These are phyloP conservation scores for Friedmanniomyces simplex DNA, from an alignment of 495 filamentous ascomycete genomes.

Conservation along the genomic window DNA sequence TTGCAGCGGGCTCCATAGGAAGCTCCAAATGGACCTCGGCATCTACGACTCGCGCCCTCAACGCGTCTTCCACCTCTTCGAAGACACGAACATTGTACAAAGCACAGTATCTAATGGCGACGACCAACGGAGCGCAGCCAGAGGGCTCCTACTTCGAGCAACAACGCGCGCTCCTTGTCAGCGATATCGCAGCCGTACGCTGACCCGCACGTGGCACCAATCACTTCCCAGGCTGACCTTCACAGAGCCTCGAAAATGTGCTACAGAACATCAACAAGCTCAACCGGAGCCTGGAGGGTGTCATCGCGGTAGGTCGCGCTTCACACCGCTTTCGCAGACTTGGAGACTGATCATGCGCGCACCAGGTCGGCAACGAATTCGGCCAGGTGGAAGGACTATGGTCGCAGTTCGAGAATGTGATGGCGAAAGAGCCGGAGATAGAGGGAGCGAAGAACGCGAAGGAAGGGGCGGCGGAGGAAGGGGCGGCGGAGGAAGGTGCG, in stretches of 20 bases:
- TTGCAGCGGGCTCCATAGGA: not conserved
- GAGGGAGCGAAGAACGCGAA: slow-evolving; percentile 25
- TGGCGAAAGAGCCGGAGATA: slow-evolving; percentile 61
- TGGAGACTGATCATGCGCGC: not conserved
- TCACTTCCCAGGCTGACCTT: not conserved
- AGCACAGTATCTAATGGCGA: not conserved
- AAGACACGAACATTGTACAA: not conserved
- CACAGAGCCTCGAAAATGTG: slow-evolving; percentile 82
- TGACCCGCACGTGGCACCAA: not conserved
- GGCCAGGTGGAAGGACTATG: slow-evolving; percentile 91
- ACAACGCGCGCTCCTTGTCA: slow-evolving; percentile 65
- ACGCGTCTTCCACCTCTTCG: slow-evolving; percentile 1
- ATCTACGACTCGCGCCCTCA: not conserved
- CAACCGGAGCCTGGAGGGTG: slow-evolving; percentile 82
- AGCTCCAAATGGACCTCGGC: not conserved
- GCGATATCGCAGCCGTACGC: slow-evolving; percentile 66
- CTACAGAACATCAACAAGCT: slow-evolving; percentile 93
- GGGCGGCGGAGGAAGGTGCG: too few relatives aligned
- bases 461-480: slow-evolving; percentile 15
- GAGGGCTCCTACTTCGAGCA: slow-evolving; percentile 54
- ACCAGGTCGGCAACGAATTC: slow-evolving; percentile 89
- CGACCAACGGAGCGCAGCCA: not conserved
- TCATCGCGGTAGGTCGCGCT: slow-evolving; percentile 59
- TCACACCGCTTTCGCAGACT: not conserved
- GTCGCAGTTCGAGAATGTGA: slow-evolving; percentile 94